Base-by-base conservation (phyloP, 805 yeast genomes). In the Priceomyces carsonii region DNA sequence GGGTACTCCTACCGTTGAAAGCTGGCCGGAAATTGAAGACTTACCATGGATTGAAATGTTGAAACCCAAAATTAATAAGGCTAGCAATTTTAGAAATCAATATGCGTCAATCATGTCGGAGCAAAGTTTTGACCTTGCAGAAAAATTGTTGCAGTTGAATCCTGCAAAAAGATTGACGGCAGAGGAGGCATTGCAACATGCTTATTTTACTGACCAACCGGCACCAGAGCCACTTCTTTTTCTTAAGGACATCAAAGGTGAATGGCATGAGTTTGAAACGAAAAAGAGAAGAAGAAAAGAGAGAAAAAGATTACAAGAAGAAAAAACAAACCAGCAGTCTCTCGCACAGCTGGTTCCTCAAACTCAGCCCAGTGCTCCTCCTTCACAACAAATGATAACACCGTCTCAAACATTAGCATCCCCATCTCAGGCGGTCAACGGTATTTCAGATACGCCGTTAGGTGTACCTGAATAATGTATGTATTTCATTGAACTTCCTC, bases 201-300 rank as follows among this genome's bases (percentile, higher is more conserved):
- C 64, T 2, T 93, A 86, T 61, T 93, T 91, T 51, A 55, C 57
- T 3, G 83, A 79, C 31, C 81, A 76, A 5, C 96, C 96, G 0
- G 45, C 48, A 20, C 81, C 85, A 1, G 80, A 74, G 42, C 79
- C 80, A 5, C 66, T 87, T 24, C 57, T 63, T 8, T 71, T 80
- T 35, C 67, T 83, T 44, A 64, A 70, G 18, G 69, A 70, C n/a
- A 59, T 80, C 18, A 66, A 69, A 36, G 95, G 93, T 3, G 98
- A 95, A 58, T 91, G 97, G 93, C 99, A 91, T 55, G 99, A 91
- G 55, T 91, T 84, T 58, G 99, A 91, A 52, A 93, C 96, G 2
- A 89, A 91, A 59, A 82, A 80, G 63, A 75, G 84, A 49, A 69
- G 86, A 43, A 64, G 82, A 39, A 66, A 67, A 41, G 76, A 70